phyloP scores from a whole-genome alignment of 1,284 basidiomycete genomes.

The Melampsora americana region DNA sequence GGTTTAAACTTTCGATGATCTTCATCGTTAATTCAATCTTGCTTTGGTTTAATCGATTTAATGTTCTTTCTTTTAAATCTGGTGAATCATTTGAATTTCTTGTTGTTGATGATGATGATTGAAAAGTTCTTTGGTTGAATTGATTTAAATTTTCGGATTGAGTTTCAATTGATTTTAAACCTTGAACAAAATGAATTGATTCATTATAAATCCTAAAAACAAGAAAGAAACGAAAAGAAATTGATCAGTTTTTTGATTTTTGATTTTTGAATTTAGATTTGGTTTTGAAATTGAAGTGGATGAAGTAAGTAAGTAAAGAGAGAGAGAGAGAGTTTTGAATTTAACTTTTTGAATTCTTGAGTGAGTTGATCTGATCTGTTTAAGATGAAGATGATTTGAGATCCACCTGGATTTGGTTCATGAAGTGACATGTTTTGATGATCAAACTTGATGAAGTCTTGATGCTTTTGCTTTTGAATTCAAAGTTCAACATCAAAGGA shows the following conservation, averaged over 20 bases:
- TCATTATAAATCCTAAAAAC: conserved; percentile 22
- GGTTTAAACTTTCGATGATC: conserved; percentile 13
- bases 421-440: too few species aligned
- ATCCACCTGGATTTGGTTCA: not conserved
- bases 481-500: too few species aligned
- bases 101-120: too few species aligned
- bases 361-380: conserved; percentile 39
- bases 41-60: conserved; percentile 19
- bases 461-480: too few species aligned
- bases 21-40: conserved; percentile 3
- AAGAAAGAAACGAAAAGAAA: too few species aligned
- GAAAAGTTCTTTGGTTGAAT: not conserved
- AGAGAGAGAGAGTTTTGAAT: too few species aligned
- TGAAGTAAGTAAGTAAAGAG: too few species aligned
- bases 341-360: conserved; percentile 40
- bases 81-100: too few species aligned
- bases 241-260: too few species aligned
- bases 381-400: conserved; percentile 26
- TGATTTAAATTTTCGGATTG: conserved; percentile 34
- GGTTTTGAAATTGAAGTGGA: too few species aligned
- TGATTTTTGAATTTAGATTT: too few species aligned
- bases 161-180: conserved; percentile 11
- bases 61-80: conserved; percentile 6
- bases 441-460: too few species aligned
- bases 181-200: conserved; percentile 40